These are phyloP conservation scores for Colletotrichum tamarilloi DNA, from an alignment of 2,329 filamentous ascomycete genomes.

Conservation along the genomic window DNA sequence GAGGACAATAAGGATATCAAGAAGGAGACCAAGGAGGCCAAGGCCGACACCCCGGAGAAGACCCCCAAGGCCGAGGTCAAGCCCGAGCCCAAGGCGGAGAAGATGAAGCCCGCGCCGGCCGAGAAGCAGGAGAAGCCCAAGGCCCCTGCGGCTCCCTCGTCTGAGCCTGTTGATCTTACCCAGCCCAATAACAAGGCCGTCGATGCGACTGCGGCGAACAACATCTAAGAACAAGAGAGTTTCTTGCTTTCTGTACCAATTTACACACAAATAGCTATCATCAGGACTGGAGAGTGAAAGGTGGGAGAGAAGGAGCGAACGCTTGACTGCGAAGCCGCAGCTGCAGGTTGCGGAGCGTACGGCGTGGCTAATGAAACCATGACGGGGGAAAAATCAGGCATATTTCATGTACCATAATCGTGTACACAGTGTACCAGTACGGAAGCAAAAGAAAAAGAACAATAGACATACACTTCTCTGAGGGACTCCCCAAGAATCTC, in stretches of 20 bases:
- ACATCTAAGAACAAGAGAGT: slow-evolving; percentile 16
- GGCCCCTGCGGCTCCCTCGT: slow-evolving; percentile 17
- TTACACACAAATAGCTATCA: background rate
- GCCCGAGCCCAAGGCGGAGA: background rate
- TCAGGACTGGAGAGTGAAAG: background rate
- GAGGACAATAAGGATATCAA: background rate
- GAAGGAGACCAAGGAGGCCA: slow-evolving; percentile 13
- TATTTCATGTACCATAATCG: slow-evolving; percentile 33
- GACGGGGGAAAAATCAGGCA: slow-evolving; percentile 22
- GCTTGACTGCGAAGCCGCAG: background rate
- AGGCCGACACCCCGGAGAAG: background rate
- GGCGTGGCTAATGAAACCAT: slow-evolving; percentile 33
- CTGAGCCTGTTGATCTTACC: slow-evolving; percentile 31
- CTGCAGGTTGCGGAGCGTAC: background rate
- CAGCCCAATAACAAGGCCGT: slow-evolving; percentile 40
- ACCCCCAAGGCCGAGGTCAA: slow-evolving; percentile 10
- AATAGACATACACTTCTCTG: slow-evolving; percentile 33
- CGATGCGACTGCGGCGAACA: slow-evolving; percentile 48
- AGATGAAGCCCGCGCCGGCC: slow-evolving; percentile 32
- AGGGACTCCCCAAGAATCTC: background rate
- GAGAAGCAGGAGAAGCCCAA: slow-evolving; percentile 30
- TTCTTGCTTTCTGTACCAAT: too few relatives aligned
- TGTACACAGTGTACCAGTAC: slow-evolving; percentile 35
- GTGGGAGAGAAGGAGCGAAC: background rate
- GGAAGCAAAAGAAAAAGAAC: background rate